Percentiles rank a stretch among this genome's conserved stretches.
Conservation (phyloP, 2,329 filamentous ascomycete genomes). For the Penicillium sp. region DNA sequence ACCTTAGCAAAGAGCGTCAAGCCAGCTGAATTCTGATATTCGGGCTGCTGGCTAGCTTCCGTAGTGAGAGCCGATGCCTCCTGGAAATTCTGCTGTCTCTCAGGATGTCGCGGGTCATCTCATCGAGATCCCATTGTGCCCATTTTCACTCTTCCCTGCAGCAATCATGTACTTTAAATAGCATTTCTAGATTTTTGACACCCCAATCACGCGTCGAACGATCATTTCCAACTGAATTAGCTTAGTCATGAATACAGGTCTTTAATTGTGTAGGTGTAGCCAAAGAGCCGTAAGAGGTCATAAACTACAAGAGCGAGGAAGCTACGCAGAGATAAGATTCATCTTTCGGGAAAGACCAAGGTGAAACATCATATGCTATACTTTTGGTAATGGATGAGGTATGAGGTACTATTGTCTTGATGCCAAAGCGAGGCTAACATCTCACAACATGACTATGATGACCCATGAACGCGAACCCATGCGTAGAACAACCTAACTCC, state of each 20-base stretch:
- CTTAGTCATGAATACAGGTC: background rate
- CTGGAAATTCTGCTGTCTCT: background rate
- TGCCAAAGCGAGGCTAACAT: conserved; percentile 4
- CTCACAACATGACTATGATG: conserved; percentile 6
- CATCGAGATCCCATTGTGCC: background rate
- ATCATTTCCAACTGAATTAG: background rate
- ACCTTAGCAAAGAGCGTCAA: conserved; percentile 73
- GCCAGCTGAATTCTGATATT: conserved; percentile 31
- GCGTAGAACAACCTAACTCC: conserved; percentile 15
- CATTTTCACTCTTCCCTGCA: background rate
- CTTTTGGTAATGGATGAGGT: conserved; percentile 7
- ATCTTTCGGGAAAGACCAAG: background rate
- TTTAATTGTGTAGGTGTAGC: background rate
- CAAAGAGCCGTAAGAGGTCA: background rate
- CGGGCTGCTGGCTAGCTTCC: background rate
- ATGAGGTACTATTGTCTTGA: conserved; percentile 17
- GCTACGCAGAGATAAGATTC: background rate
- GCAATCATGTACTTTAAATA: conserved; percentile 4
- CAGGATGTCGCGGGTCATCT: background rate
- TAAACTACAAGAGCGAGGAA: background rate
- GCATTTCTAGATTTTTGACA: background rate
- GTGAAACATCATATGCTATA: background rate
- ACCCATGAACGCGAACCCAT: conserved; percentile 11
- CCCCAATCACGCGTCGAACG: background rate
- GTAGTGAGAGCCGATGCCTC: background rate